These are phyloP conservation scores for Starmera pachycereana DNA, from an alignment of 805 yeast species.

Conservation along the genomic window DNA sequence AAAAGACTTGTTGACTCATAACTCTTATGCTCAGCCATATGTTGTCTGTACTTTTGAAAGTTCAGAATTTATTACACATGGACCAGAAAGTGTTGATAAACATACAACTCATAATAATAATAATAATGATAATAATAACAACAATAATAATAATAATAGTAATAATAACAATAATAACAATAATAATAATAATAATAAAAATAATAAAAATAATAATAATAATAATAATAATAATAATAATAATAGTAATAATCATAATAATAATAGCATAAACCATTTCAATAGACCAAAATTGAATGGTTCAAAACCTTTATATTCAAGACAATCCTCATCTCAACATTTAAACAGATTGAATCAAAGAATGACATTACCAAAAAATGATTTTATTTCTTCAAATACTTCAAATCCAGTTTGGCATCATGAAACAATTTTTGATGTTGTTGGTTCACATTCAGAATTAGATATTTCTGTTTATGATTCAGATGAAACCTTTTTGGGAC, in stretches of 20 bases:
- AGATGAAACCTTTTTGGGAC: slow-evolving; percentile 82
- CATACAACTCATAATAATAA: slow-evolving; percentile 19
- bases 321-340: slow-evolving; percentile 34
- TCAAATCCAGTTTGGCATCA: slow-evolving; percentile 85
- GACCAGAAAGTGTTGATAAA: slow-evolving; percentile 39
- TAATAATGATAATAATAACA: slow-evolving; percentile 1
- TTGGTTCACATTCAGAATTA: slow-evolving; percentile 72
- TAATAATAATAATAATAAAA: neutral
- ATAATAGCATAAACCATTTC: slow-evolving; percentile 2
- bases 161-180: slow-evolving; percentile 3
- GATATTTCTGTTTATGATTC: slow-evolving; percentile 91
- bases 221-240: neutral
- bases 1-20: slow-evolving; percentile 46
- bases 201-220: slow-evolving; percentile 12
- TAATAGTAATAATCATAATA: neutral
- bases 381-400: slow-evolving; percentile 19
- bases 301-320: slow-evolving; percentile 30
- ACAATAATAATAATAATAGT: neutral
- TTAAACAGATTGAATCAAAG: slow-evolving; percentile 20
- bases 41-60: slow-evolving; percentile 89
- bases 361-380: slow-evolving; percentile 4
- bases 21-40: slow-evolving; percentile 60
- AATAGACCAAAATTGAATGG: slow-evolving; percentile 11
- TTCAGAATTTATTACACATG: slow-evolving; percentile 80
- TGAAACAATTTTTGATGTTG: slow-evolving; percentile 86